Evolutionary conservation across 2,329 filamentous ascomycete genomes (phyloP), one percentile per base, ranked within the genome.

Genomic region (Fusarium paranaense): DNA sequence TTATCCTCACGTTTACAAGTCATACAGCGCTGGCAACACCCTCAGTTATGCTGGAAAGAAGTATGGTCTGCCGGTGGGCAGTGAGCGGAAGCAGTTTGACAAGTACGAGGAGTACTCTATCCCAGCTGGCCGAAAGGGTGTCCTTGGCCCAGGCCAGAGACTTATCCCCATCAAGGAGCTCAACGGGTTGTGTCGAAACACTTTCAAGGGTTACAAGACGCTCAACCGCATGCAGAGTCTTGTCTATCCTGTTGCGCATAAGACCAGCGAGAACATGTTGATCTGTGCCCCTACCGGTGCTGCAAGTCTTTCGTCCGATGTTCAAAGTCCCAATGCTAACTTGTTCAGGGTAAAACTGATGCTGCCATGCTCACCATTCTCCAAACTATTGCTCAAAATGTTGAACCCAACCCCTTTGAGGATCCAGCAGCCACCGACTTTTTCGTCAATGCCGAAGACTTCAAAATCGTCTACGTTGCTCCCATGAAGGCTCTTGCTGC

Each of bases 401-500:
- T 94, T 27, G 87, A 88, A 1, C 96, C 97, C 0, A 95, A 91
- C 75, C 96, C 95, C 0, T 87, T 93, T 11, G 94, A 97, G 66
- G 87, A 94, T 45, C 90, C 90, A 0, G 86, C 91, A 63, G 91
- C 93, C 1, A 91, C 88, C 0, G 93, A 98, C 42, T 98, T 98
- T 80, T 90, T 89, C 2, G 94, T 98, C n/a, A 89, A 93, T 67
- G 85, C 91, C 0, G 93, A 97, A 62, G 94, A 97, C 77, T 98
- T 98, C 88, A 98, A 99, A 84, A 96, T 99, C 77, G 95, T 99
- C 66, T 99, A 99, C 78, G 97, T 99, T 45, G 97, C 97, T 1
- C 97, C 97, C 0, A 99, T 99, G 97, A 99, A 99, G 83, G 97
- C 97, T 1, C 87, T 99, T 20, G 97, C 97, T 6, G 97, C 97